Evolutionary conservation across 176 grass and related monocot genomes (phyloP).

Genomic region (Phoenix dactylifera): DNA sequence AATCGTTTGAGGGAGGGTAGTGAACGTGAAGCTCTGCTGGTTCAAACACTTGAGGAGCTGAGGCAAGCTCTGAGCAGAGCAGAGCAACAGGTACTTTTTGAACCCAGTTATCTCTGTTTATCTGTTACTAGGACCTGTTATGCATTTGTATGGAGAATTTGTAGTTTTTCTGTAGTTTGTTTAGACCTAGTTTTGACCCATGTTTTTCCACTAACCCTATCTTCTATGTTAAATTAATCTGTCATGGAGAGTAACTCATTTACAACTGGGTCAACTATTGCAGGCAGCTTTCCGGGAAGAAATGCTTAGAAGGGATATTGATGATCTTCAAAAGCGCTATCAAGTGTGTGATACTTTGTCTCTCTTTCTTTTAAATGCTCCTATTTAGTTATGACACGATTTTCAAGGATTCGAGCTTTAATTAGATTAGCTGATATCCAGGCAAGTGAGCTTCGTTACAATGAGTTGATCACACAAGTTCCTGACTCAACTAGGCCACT

Average conservation of each 20-base stretch:
- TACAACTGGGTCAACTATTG: background rate
- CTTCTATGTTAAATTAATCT: no score
- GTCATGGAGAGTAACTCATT: background rate
- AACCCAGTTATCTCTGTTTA: conserved; percentile 7
- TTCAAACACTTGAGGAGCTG: conserved; percentile 94
- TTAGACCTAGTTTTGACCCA: no score
- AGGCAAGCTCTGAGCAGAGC: conserved; percentile 79
- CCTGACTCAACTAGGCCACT: conserved; percentile 91
- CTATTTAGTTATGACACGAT: background rate
- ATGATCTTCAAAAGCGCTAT: conserved; percentile 93
- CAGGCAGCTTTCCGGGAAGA: conserved; percentile 93
- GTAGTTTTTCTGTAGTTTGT: no score
- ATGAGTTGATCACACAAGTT: conserved; percentile 95
- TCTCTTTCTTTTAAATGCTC: no score
- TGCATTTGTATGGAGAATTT: background rate
- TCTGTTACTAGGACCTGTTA: background rate
- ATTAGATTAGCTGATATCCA: conserved; percentile 26
- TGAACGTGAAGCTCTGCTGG: conserved; percentile 81
- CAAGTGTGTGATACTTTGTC: conserved; percentile 49
- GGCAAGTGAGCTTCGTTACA: conserved; percentile 92
- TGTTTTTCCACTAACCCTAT: no score
- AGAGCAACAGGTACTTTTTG: conserved; percentile 79
- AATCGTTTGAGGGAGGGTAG: conserved; percentile 66
- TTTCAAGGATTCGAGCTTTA: conserved; percentile 4
- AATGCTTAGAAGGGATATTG: conserved; percentile 79